These are phyloP conservation scores for Beauveria caledonica DNA, from an alignment of 2,329 filamentous ascomycete genomes.

Conservation along the genomic window DNA sequence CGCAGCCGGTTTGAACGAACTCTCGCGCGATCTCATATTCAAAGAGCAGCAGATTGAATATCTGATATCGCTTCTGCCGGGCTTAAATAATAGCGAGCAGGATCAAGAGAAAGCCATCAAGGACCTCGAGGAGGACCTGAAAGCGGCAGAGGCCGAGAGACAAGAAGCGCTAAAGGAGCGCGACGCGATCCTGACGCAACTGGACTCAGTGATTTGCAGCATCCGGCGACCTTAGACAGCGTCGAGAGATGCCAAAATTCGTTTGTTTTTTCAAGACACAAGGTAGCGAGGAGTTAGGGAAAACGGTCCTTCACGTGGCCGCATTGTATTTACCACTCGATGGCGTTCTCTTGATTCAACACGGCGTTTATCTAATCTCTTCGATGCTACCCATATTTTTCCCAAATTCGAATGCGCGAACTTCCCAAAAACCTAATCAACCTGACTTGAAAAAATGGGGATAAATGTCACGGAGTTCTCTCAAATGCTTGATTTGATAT, in stretches of 20 bases:
- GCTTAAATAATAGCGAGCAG: constrained; percentile 67
- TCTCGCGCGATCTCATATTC: constrained; percentile 67
- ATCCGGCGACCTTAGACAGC: constrained; percentile 49
- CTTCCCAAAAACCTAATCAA: background rate
- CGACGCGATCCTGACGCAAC: constrained; percentile 49
- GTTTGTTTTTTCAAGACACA: constrained; percentile 13
- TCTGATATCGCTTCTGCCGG: constrained; percentile 66
- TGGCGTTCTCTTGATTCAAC: background rate
- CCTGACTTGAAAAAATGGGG: constrained; percentile 74
- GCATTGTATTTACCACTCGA: background rate
- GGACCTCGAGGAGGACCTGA: constrained; percentile 57
- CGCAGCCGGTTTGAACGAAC: constrained; percentile 58
- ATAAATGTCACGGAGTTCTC: constrained; percentile 68
- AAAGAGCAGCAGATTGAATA: constrained; percentile 80
- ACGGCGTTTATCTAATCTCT: background rate
- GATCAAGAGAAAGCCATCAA: constrained; percentile 63
- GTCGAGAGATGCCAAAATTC: background rate
- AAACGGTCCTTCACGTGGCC: background rate
- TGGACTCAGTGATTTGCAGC: constrained; percentile 54
- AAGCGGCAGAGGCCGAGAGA: constrained; percentile 52
- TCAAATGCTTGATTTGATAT: constrained; percentile 65
- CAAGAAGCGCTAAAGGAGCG: constrained; percentile 56
- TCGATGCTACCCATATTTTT: background rate
- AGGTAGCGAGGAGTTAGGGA: constrained; percentile 22
- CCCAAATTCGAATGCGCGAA: background rate